Percentiles rank a stretch among this genome's conserved stretches.
Evolutionary conservation across 176 grass and related monocot species (phyloP).

Genomic region (Puccinellia tenuiflora): DNA sequence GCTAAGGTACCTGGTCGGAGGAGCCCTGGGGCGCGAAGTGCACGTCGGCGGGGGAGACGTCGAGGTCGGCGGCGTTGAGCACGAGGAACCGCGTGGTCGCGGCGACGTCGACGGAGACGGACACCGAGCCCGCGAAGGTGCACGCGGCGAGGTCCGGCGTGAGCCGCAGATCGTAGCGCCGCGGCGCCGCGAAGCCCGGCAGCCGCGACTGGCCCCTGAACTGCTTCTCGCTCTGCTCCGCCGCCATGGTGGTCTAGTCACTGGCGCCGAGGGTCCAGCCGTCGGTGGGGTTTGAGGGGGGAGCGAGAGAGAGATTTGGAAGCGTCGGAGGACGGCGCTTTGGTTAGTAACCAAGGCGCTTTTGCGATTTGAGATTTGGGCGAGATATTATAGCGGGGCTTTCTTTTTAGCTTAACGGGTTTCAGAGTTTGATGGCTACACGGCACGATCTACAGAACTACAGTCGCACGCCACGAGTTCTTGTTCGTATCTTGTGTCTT

Average conservation of each 20-base stretch:
- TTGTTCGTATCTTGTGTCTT: background rate
- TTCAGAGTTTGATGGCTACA: background rate
- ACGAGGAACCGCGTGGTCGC: constrained; percentile 62
- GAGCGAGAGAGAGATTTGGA: background rate
- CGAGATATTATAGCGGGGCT: background rate
- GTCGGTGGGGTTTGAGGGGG: background rate
- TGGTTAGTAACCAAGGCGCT: background rate
- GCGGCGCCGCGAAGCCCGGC: constrained; percentile 60
- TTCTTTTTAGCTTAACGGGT: background rate
- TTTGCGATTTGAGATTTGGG: background rate
- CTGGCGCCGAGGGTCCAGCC: background rate
- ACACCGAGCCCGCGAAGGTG: constrained; percentile 56
- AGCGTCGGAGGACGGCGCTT: background rate
- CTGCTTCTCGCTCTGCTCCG: constrained; percentile 56
- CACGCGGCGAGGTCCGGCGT: constrained; percentile 66
- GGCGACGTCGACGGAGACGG: constrained; percentile 39
- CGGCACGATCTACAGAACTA: background rate
- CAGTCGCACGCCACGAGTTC: background rate
- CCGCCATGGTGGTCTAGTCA: background rate
- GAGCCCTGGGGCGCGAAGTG: constrained; percentile 35
- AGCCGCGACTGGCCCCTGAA: constrained; percentile 69
- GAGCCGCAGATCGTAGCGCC: constrained; percentile 78
- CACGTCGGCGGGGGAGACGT: constrained; percentile 32
- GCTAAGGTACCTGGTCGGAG: constrained; percentile 41
- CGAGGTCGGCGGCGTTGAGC: constrained; percentile 80